Conservation (phyloP, 2,329 filamentous ascomycete species). For the Pezicula radicicola region DNA sequence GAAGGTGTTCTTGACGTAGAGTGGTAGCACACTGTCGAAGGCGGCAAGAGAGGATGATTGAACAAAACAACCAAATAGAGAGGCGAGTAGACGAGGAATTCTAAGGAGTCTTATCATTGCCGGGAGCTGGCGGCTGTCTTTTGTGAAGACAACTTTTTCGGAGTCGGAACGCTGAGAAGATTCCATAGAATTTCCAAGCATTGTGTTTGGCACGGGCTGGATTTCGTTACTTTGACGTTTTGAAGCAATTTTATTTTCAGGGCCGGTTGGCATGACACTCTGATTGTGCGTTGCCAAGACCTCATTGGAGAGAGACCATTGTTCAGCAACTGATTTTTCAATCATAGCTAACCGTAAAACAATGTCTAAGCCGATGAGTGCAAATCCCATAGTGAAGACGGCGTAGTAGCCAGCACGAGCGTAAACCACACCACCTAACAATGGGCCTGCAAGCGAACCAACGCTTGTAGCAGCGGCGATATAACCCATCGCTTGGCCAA, state of each 20-base stretch:
- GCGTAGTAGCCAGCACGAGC: constrained; percentile 55
- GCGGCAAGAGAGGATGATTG: constrained; percentile 46
- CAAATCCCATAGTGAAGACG: constrained; percentile 57
- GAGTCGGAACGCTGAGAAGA: neutral
- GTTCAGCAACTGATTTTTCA: constrained; percentile 50
- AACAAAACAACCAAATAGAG: constrained; percentile 39
- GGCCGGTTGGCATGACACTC: no score
- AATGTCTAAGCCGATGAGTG: constrained; percentile 50
- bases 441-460: constrained; percentile 60
- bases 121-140: constrained; percentile 13
- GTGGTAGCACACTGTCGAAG: constrained; percentile 52
- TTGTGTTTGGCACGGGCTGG: neutral
- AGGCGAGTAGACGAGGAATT: constrained; percentile 36
- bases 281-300: neutral
- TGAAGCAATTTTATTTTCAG: neutral
- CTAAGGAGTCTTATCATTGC: constrained; percentile 35
- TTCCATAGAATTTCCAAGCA: neutral
- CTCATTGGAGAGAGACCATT: constrained; percentile 34
- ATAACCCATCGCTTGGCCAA: constrained; percentile 24
- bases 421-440: constrained; percentile 69
- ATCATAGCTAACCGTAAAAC: constrained; percentile 51
- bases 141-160: neutral
- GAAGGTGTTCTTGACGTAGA: constrained; percentile 52
- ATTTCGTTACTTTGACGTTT: constrained; percentile 3
- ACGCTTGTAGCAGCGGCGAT: constrained; percentile 46